A percentile compares a stretch with the other conserved stretches of the same genome.
These are phyloP conservation scores for Plenodomus lindquistii DNA, from an alignment of 2,329 filamentous ascomycete genomes.

Conservation along the genomic window DNA sequence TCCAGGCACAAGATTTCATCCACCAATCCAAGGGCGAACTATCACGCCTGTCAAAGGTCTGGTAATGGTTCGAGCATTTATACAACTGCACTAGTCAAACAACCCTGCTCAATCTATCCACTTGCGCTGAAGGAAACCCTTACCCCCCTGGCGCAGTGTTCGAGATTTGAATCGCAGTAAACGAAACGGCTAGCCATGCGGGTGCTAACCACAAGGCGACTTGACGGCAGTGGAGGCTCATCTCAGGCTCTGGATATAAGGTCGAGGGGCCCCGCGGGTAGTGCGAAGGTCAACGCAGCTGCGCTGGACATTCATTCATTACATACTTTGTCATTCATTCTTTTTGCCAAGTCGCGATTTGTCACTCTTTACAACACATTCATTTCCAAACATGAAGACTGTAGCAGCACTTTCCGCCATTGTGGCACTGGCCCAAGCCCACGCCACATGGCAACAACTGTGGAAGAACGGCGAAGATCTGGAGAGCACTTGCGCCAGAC, in stretches of 20 bases:
- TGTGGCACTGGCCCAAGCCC: constrained; percentile 30
- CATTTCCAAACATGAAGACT: constrained; percentile 34
- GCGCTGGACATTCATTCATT: constrained; percentile 37
- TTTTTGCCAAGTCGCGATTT: constrained; percentile 29
- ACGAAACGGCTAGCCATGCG: constrained; percentile 30
- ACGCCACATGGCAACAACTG: constrained; percentile 36
- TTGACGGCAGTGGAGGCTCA: constrained; percentile 18
- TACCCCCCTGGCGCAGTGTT: constrained; percentile 17
- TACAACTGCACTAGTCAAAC: constrained; percentile 12
- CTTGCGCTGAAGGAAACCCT: constrained; percentile 25
- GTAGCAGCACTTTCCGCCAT: constrained; percentile 31
- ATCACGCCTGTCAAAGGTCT: constrained; percentile 14
- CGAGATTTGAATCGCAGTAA: constrained; percentile 25
- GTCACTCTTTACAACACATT: constrained; percentile 23
- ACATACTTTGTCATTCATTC: constrained; percentile 21
- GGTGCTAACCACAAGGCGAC: constrained; percentile 18
- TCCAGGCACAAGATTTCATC: constrained; percentile 20
- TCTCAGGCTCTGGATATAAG: constrained; percentile 24
- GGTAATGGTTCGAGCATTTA: constrained; percentile 6
- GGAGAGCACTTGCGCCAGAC: constrained; percentile 33
- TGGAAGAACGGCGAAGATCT: constrained; percentile 38
- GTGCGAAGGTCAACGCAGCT: constrained; percentile 28
- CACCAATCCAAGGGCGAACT: constrained; percentile 15
- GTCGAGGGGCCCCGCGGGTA: constrained; percentile 8
- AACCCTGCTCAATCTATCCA: constrained; percentile 23